A percentile compares a stretch with the other conserved stretches of the same genome.
Evolutionary conservation across 176 grass and related monocot genomes (phyloP).

Genomic region (Otatea glauca): DNA sequence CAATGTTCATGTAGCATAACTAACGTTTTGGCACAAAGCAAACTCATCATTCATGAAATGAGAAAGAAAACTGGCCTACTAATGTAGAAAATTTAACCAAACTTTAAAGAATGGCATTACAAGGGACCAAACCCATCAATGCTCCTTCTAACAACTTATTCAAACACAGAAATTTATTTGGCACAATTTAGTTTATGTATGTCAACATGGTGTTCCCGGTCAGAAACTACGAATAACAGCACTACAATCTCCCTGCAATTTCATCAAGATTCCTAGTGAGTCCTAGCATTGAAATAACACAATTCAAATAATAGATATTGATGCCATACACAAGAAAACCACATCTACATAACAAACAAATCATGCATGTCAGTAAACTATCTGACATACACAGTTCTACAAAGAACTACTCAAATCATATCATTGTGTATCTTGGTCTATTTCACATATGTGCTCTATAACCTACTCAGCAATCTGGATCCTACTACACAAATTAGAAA

Average conservation of each 20-base stretch:
- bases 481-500: not conserved
- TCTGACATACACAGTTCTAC: not conserved
- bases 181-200: not conserved
- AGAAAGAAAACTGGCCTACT: not conserved
- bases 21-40: not conserved
- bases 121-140: not conserved
- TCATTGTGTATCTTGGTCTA: not conserved
- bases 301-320: not conserved
- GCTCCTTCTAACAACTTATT: not conserved
- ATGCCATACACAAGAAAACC: not conserved
- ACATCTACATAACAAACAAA: not conserved
- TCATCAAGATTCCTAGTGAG: not conserved
- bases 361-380: not conserved
- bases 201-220: not conserved
- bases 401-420: not conserved
- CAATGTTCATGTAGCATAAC: not conserved
- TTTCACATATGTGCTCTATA: not conserved
- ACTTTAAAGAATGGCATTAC: not conserved
- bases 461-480: conserved; percentile 8
- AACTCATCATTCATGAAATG: not conserved
- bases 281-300: not conserved
- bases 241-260: not conserved
- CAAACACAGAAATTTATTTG: not conserved
- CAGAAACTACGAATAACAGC: not conserved
- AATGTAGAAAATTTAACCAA: not conserved